Base-by-base conservation (phyloP, 2,329 filamentous ascomycete genomes). In the Penicillium sp. region DNA sequence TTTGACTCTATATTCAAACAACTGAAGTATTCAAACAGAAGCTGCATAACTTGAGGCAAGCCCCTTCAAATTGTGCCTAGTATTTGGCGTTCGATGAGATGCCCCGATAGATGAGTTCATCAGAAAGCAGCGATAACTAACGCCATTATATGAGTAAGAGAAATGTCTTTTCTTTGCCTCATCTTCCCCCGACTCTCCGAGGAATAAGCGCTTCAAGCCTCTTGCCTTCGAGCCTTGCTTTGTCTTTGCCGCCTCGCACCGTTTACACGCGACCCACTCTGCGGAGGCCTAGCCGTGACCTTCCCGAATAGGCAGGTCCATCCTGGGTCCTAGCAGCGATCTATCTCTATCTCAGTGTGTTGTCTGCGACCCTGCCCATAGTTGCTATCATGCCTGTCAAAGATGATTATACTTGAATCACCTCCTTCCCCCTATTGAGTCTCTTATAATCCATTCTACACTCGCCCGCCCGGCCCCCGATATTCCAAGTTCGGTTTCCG, bases 231-330 rank as follows among this genome's bases (percentile, higher is more conserved):
- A 15, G 35, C 17, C 35, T 13, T 41, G 35, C 9, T 21, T 54
- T n/a, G 13, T 19, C 21, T 29, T 47, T 44, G 17, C 44, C n/a
- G n/a, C 13, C 31, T 31, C 29, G 31, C 26, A 47, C 48, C 23
- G 38, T 47, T 38, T 57, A 57, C 41, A 48, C 53, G 48, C 53
- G 48, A 47, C 59, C 59, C 59, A 57, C 57, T 38, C 51, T n/a
- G 30, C 7, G 13, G 31, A 45, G 44, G 29, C 26, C 45, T 58
- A 53, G 54, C 48, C 41, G 30, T 56, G 48, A 56, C 60, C 50
- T 58, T 64, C 72, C 71, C 41, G 60, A 70, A 65, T 51, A 44
- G 69, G 73, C 62, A 75, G 55, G 73, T 75, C 64, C 73, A 73
- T 52, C 67, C 73, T 61, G 35, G 35, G 35, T 5, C 35, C 35